These are phyloP conservation scores for Colletotrichum scovillei DNA, from an alignment of 2,329 filamentous ascomycete species.

Conservation along the genomic window DNA sequence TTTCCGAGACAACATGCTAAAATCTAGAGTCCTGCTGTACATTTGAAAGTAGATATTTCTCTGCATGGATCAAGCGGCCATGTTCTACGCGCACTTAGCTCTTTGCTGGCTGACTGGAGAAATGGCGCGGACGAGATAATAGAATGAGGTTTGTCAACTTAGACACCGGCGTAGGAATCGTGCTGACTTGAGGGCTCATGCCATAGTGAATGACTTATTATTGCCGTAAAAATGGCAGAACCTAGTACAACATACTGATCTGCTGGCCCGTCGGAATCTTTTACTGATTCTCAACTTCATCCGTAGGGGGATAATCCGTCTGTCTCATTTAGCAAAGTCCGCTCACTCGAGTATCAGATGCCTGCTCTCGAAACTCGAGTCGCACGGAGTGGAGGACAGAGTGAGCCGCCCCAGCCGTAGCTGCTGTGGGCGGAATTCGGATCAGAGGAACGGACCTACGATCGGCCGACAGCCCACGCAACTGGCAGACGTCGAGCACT, in stretches of 20 bases:
- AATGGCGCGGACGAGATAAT: no score
- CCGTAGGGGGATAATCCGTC: neutral
- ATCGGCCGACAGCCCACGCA: neutral
- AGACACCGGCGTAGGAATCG: neutral
- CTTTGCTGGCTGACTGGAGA: no score
- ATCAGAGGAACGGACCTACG: neutral
- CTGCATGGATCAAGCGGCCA: neutral
- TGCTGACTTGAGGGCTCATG: neutral
- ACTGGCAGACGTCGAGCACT: neutral
- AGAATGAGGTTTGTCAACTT: neutral
- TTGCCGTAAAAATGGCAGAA: neutral
- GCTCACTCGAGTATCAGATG: neutral
- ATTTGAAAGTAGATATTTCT: conserved; percentile 1
- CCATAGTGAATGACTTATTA: no score
- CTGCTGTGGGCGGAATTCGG: neutral
- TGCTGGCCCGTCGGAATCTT: neutral
- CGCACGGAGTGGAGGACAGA: neutral
- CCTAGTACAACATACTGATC: neutral
- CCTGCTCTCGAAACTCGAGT: neutral
- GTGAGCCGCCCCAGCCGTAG: neutral
- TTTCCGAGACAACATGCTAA: neutral
- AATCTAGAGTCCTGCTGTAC: neutral
- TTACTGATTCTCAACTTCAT: neutral
- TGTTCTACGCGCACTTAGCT: no score
- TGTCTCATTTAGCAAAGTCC: neutral